Percentiles rank a stretch among this genome's conserved stretches.
These are phyloP conservation scores for Gastrodia elata DNA, from an alignment of 106 monocot genomes.

Conservation along the genomic window DNA sequence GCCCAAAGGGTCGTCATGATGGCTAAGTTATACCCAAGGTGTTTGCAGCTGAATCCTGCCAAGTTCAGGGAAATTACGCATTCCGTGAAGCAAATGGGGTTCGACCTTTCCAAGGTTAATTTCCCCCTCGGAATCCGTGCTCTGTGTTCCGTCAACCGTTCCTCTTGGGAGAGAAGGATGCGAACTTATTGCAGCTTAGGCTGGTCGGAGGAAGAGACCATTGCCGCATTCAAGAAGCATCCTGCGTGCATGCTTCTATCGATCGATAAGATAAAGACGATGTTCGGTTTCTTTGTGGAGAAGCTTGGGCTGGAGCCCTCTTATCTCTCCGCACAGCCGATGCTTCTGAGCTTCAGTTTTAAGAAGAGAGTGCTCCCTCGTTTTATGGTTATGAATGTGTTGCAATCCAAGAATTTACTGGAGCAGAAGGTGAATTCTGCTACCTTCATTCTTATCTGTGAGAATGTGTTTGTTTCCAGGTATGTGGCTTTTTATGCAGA, in stretches of 20 bases:
- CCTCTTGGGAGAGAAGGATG: constrained; percentile 16
- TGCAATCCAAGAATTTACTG: constrained; percentile 22
- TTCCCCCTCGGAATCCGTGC: constrained; percentile 8
- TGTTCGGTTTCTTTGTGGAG: constrained; percentile 21
- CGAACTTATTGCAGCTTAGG: constrained; percentile 16
- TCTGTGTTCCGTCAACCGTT: background rate
- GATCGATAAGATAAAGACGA: constrained; percentile 13
- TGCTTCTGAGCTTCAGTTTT: constrained; percentile 17
- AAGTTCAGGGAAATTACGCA: background rate
- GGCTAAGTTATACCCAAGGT: background rate
- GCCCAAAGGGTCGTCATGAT: background rate
- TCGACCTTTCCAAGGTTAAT: constrained; percentile 5
- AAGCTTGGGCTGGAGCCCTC: constrained; percentile 13
- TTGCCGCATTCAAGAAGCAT: constrained; percentile 16
- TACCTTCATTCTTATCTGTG: no score
- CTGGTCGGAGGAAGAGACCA: constrained; percentile 20
- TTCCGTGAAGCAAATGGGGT: constrained; percentile 11
- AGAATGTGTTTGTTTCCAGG: no score
- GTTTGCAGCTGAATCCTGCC: background rate
- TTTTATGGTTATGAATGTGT: constrained; percentile 20
- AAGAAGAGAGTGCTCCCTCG: constrained; percentile 49
- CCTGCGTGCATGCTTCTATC: constrained; percentile 8
- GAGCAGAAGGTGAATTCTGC: no score
- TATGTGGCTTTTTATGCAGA: no score
- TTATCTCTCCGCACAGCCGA: constrained; percentile 9